A percentile compares a stretch with the other conserved stretches of the same genome.
phyloP scores from a whole-genome alignment of 257 asterid genomes.

The Galeopsis tetrahit region DNA sequence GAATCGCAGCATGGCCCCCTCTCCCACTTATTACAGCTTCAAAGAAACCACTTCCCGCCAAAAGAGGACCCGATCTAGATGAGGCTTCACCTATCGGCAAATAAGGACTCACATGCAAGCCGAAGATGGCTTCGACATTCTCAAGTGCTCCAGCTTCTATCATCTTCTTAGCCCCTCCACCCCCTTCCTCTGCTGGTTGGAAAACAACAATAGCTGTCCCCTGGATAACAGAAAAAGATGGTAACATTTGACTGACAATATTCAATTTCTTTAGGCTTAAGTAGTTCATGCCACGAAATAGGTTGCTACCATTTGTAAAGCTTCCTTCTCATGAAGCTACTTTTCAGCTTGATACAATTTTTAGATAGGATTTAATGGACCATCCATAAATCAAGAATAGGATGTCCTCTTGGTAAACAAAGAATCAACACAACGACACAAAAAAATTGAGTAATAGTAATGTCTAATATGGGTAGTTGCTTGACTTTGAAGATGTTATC shows the following conservation, averaged over 20 bases:
- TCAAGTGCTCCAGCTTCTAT: conserved; percentile 77
- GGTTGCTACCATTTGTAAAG: neutral
- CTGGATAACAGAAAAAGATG: conserved; percentile 37
- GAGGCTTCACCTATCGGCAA: conserved; percentile 61
- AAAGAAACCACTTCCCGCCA: conserved; percentile 85
- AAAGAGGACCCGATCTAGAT: conserved; percentile 67
- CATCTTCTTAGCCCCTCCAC: conserved; percentile 92
- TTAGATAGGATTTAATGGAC: neutral
- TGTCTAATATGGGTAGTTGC: neutral
- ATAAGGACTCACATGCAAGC: conserved; percentile 53
- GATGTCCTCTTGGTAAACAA: neutral
- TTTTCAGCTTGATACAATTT: conserved; percentile 3
- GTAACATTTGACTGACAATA: neutral
- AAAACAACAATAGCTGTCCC: conserved; percentile 91
- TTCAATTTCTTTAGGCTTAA: neutral
- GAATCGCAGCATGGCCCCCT: conserved; percentile 98
- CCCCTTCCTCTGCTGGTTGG: conserved; percentile 99
- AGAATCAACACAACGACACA: neutral
- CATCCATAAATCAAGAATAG: neutral
- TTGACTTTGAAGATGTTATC: neutral
- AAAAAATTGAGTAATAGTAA: neutral
- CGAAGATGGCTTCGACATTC: conserved; percentile 82
- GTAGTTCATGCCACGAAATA: neutral
- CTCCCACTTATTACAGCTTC: conserved; percentile 91
- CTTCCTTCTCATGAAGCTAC: neutral